Conservation (phyloP, 768 basidiomycete species). For the Amanita jacksonii region DNA sequence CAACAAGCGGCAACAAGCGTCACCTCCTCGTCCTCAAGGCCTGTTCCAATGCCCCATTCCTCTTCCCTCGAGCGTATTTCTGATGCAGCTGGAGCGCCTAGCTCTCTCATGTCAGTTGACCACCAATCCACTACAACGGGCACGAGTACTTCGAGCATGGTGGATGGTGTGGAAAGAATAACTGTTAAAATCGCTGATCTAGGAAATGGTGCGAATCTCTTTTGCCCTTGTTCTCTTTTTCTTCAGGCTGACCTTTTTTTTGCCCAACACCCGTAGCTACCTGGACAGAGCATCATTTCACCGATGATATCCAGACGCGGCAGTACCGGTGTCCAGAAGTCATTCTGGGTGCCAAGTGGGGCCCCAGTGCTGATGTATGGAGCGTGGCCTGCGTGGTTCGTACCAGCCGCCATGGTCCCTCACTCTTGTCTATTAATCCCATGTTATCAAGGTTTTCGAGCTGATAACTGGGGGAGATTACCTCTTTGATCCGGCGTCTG, state of each 20-base stretch:
- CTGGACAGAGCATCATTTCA: constrained; percentile 93
- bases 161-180: constrained; percentile 49
- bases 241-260: constrained; percentile 2
- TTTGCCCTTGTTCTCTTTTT: constrained; percentile 5
- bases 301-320: constrained; percentile 96
- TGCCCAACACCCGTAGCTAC: constrained; percentile 43
- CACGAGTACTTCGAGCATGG: constrained; percentile 18
- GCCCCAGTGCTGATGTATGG: constrained; percentile 93
- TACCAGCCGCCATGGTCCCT: constrained; percentile 10
- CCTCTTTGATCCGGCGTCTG: constrained; percentile 93
- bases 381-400: constrained; percentile 88
- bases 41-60: constrained; percentile 15
- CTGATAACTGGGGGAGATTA: constrained; percentile 96
- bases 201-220: constrained; percentile 65
- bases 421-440: constrained; percentile 3
- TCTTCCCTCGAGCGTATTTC: constrained; percentile 15
- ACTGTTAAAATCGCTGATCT: constrained; percentile 99
- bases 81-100: constrained; percentile 14
- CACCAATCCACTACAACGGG: constrained; percentile 17
- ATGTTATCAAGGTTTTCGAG: constrained; percentile 67
- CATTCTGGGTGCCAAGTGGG: constrained; percentile 94
- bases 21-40: constrained; percentile 15
- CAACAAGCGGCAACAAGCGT: constrained; percentile 47
- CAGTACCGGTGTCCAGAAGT: constrained; percentile 98
- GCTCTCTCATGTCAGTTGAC: constrained; percentile 27